Conservation (phyloP, 106 monocot species). For the Hemerocallis citrina region DNA sequence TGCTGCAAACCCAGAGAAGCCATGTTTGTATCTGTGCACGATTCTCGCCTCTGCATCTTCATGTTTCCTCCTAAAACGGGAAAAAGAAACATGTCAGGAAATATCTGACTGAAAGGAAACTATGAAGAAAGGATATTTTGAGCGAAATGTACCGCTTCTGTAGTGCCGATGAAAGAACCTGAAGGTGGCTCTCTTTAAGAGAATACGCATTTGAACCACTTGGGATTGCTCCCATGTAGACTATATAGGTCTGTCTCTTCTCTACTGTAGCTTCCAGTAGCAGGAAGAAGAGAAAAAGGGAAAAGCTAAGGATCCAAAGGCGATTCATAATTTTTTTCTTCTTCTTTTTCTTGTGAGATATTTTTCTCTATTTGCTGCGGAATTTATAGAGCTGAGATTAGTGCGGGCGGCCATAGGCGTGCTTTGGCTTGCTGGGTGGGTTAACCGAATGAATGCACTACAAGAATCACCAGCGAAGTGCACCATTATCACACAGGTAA, state of each 20-base stretch:
- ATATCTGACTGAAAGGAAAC: too few relatives aligned
- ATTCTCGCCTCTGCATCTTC: slow-evolving; percentile 20
- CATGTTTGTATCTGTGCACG: slow-evolving; percentile 38
- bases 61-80: too few relatives aligned
- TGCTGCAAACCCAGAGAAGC: slow-evolving; percentile 72
- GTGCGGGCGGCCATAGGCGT: too few relatives aligned
- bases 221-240: slow-evolving; percentile 54
- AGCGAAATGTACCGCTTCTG: slow-evolving; percentile 34
- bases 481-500: slow-evolving; percentile 1
- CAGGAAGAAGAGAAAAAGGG: not conserved
- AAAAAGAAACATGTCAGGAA: too few relatives aligned
- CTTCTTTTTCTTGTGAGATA: not conserved
- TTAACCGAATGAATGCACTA: not conserved
- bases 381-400: not conserved
- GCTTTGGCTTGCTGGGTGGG: not conserved
- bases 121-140: not conserved
- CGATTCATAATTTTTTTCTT: not conserved
- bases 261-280: slow-evolving; percentile 1
- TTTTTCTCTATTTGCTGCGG: not conserved
- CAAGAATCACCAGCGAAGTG: not conserved
- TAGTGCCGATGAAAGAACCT: slow-evolving; percentile 41
- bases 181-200: slow-evolving; percentile 30
- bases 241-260: slow-evolving; percentile 31
- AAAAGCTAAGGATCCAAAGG: not conserved
- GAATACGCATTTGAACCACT: slow-evolving; percentile 11